A percentile compares a stretch with the other conserved stretches of the same genome.
phyloP scores from a whole-genome alignment of 805 yeast species.

The Kodamaea laetipori region DNA sequence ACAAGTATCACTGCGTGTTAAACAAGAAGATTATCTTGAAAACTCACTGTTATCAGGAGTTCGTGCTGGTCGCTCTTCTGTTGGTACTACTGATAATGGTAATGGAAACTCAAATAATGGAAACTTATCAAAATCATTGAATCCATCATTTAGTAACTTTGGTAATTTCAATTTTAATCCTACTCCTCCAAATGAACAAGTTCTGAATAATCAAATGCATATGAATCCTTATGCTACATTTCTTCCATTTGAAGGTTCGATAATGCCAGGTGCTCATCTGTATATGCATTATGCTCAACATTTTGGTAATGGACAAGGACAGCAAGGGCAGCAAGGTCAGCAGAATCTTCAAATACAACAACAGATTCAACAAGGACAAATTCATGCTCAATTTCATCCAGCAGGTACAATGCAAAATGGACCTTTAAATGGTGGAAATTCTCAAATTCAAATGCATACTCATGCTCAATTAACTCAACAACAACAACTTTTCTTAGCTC shows the following conservation, averaged over 20 bases:
- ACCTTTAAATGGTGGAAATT: too few relatives aligned
- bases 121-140: constrained; percentile 3
- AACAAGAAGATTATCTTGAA: constrained; percentile 17
- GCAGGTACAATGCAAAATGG: too few relatives aligned
- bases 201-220: neutral
- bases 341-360: constrained; percentile 9
- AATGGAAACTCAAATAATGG: too few relatives aligned
- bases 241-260: constrained; percentile 10
- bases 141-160: constrained; percentile 6
- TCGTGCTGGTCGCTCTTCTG: neutral
- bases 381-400: constrained; percentile 26
- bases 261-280: constrained; percentile 10
- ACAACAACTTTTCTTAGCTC: constrained; percentile 6
- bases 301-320: constrained; percentile 2
- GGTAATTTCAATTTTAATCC: constrained; percentile 3
- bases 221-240: constrained; percentile 12
- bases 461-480: constrained; percentile 9
- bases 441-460: too few relatives aligned
- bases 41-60: constrained; percentile 1
- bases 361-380: neutral
- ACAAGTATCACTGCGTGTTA: constrained; percentile 14
- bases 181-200: neutral
- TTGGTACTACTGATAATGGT: too few relatives aligned
- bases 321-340: constrained; percentile 11
- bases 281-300: constrained; percentile 5